Evolutionary conservation across 1,284 basidiomycete genomes (phyloP).

Genomic region (Fomitiporia mediterranea): DNA sequence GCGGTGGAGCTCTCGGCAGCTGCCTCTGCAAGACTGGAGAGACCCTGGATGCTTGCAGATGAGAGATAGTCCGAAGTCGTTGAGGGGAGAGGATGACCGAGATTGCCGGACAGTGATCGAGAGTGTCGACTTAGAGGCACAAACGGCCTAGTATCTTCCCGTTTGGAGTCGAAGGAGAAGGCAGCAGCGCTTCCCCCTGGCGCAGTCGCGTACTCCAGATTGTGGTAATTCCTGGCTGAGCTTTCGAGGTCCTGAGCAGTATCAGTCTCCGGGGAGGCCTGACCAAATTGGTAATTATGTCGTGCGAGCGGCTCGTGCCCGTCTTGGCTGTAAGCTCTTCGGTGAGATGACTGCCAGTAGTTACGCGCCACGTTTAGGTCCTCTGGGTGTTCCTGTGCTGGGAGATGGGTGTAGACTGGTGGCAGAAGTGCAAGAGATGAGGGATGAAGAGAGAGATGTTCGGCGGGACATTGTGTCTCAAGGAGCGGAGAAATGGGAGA

Average conservation of each 20-base stretch:
- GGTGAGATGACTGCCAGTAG: background rate
- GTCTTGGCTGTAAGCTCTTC: background rate
- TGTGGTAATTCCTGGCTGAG: background rate
- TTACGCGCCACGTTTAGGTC: background rate
- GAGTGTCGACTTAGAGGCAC: conserved; percentile 6
- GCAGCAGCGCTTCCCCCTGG: background rate
- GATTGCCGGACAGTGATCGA: background rate
- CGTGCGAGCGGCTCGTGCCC: background rate
- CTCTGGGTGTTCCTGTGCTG: background rate
- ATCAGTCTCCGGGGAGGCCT: too few relatives aligned
- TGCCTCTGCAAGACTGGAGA: background rate
- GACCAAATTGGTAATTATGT: background rate
- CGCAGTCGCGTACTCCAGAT: background rate
- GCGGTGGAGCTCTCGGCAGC: background rate
- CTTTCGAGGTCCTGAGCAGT: background rate
- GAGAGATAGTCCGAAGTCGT: background rate
- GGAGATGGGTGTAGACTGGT: background rate
- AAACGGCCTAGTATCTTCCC: background rate
- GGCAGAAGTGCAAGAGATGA: background rate
- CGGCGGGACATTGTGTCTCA: background rate
- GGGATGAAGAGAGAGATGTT: background rate
- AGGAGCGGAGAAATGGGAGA: background rate
- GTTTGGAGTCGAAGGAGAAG: background rate
- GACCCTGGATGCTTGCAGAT: background rate
- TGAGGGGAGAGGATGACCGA: background rate